Evolutionary conservation across 140 eudicot species (phyloP).

Genomic region (Bidens hawaiensis): DNA sequence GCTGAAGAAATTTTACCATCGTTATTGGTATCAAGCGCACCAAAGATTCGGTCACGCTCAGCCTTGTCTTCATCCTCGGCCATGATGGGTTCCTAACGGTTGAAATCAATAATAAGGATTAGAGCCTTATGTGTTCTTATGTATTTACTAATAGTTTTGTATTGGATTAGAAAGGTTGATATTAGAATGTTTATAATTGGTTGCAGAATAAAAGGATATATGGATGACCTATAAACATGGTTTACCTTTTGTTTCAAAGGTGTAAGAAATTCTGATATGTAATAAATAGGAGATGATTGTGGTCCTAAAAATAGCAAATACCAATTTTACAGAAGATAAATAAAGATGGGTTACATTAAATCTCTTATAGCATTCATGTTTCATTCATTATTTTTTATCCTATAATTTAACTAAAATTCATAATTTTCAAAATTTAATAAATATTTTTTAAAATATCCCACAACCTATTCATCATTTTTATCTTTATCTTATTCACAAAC

Average conservation of each 20-base stretch:
- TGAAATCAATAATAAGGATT: not conserved
- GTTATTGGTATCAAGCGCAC: constrained; percentile 63
- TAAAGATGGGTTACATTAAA: not conserved
- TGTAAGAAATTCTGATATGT: not conserved
- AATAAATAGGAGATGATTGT: not conserved
- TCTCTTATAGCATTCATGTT: too few relatives aligned
- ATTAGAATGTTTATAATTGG: constrained; percentile 9
- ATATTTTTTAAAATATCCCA: too few relatives aligned
- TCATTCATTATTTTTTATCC: too few relatives aligned
- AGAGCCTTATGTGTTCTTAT: not conserved
- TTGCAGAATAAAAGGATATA: not conserved
- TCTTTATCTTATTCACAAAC: too few relatives aligned
- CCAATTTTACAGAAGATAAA: not conserved
- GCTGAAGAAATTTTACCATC: constrained; percentile 65
- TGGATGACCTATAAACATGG: constrained; percentile 20
- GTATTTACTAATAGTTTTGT: not conserved
- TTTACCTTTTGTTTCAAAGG: constrained; percentile 23
- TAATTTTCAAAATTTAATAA: too few relatives aligned
- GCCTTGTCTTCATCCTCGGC: constrained; percentile 50
- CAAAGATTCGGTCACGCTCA: constrained; percentile 64
- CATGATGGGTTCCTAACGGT: constrained; percentile 23
- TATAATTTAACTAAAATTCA: too few relatives aligned
- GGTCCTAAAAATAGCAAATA: not conserved
- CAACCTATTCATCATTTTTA: too few relatives aligned
- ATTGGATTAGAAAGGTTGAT: not conserved